Percentiles rank a stretch among this genome's conserved stretches.
phyloP scores from a whole-genome alignment of 1,284 basidiomycete genomes.

The Fomes fomentarius region DNA sequence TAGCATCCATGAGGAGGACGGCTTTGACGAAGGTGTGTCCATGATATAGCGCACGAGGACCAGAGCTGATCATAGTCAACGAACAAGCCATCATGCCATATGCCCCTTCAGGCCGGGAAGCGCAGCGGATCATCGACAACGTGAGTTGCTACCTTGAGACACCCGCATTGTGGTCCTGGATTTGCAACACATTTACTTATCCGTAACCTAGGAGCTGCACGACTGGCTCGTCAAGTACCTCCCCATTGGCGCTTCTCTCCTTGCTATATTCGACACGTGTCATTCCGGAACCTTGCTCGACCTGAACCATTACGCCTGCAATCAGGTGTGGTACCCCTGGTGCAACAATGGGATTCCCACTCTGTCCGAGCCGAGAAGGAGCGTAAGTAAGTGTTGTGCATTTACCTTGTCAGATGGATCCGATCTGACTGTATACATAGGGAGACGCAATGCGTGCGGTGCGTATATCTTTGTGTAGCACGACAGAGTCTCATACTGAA shows the following conservation, averaged over 20 bases:
- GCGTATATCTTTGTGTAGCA: neutral
- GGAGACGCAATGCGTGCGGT: neutral
- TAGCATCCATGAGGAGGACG: constrained; percentile 11
- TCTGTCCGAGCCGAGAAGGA: neutral
- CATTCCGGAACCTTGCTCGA: constrained; percentile 50
- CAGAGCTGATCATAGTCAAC: constrained; percentile 16
- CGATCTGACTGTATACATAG: neutral
- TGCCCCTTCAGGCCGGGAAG: constrained; percentile 12
- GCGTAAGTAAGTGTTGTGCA: neutral
- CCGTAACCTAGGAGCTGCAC: constrained; percentile 37
- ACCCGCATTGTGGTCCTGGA: no score
- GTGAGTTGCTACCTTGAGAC: constrained; percentile 23
- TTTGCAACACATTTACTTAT: no score
- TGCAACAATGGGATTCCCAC: constrained; percentile 41
- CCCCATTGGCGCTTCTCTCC: constrained; percentile 42
- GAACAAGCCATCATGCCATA: constrained; percentile 3
- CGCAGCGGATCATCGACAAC: constrained; percentile 35
- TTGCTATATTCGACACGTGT: constrained; percentile 52
- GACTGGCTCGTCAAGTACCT: constrained; percentile 41
- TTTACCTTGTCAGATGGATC: neutral
- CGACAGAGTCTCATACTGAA: neutral
- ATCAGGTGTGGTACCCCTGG: constrained; percentile 50
- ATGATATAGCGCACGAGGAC: neutral
- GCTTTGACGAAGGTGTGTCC: constrained; percentile 38
- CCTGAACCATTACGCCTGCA: constrained; percentile 46